Percentiles rank a stretch among this genome's conserved stretches.
These are phyloP conservation scores for Dioscorea dumetorum DNA, from an alignment of 106 monocot species.

Conservation along the genomic window DNA sequence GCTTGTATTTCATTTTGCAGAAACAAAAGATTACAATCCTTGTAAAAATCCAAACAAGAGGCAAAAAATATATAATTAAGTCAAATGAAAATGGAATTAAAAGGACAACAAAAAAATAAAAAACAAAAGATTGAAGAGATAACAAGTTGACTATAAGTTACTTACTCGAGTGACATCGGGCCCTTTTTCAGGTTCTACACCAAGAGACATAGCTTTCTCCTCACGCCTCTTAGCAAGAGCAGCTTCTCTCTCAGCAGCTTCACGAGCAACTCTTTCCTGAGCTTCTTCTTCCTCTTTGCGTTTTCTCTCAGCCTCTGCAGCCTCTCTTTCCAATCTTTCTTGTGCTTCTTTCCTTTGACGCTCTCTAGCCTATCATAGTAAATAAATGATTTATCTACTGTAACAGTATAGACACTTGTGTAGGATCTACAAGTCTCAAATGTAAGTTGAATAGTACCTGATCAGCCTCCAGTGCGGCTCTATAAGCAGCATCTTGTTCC, in stretches of 20 bases:
- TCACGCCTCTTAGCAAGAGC: conserved; percentile 65
- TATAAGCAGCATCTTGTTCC: conserved; percentile 95
- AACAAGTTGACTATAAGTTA: not conserved
- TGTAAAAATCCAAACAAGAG: too few species aligned
- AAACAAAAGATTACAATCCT: too few species aligned
- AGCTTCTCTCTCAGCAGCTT: conserved; percentile 89
- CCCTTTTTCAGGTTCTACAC: conserved; percentile 76
- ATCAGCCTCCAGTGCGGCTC: conserved; percentile 90
- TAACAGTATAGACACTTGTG: too few species aligned
- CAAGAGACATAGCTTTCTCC: conserved; percentile 89
- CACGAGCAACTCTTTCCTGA: conserved; percentile 46
- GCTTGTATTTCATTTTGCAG: too few species aligned
- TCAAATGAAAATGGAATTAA: too few species aligned
- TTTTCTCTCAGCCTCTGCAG: conserved; percentile 71
- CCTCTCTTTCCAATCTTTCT: conserved; percentile 75
- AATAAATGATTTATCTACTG: too few species aligned
- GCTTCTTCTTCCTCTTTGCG: conserved; percentile 75
- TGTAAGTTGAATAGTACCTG: conserved; percentile 28
- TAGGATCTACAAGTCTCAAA: not conserved
- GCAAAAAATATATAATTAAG: too few species aligned
- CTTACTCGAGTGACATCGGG: conserved; percentile 86
- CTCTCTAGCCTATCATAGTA: conserved; percentile 67
- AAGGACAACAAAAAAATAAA: too few species aligned
- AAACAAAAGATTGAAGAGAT: too few species aligned
- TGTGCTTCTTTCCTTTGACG: conserved; percentile 74